Conservation (phyloP, 208 protist species). For the Wallacemonas rigidus region DNA sequence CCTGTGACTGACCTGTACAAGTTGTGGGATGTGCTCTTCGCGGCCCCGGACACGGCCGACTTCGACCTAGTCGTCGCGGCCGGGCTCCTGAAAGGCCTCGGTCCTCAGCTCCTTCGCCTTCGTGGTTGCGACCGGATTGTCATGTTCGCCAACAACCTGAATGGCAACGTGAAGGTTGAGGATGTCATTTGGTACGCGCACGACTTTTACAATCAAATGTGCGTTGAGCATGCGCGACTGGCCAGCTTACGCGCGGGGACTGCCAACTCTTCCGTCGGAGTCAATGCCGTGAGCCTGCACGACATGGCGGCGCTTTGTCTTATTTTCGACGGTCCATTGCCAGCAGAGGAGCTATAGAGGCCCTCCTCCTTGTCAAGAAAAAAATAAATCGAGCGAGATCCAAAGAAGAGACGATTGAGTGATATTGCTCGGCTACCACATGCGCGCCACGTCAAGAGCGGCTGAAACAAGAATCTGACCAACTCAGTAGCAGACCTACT, state of each 20-base stretch:
- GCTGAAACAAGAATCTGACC: too few species aligned
- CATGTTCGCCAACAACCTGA: slow-evolving; percentile 64
- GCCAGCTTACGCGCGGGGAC: neutral
- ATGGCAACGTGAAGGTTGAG: slow-evolving; percentile 37
- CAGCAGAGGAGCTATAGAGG: neutral
- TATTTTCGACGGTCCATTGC: slow-evolving; percentile 4
- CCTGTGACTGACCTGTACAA: slow-evolving; percentile 50
- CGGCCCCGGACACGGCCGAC: slow-evolving; percentile 55
- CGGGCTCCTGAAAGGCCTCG: slow-evolving; percentile 51
- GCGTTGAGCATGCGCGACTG: slow-evolving; percentile 28
- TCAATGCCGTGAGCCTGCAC: neutral
- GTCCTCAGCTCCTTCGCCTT: slow-evolving; percentile 52
- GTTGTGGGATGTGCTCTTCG: slow-evolving; percentile 89
- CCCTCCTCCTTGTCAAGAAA: too few species aligned
- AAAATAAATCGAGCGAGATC: too few species aligned
- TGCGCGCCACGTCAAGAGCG: too few species aligned
- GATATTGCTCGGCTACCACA: too few species aligned
- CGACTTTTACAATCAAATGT: slow-evolving; percentile 70
- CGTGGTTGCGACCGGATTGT: slow-evolving; percentile 60
- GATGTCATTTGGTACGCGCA: slow-evolving; percentile 57
- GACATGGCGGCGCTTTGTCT: slow-evolving; percentile 7
- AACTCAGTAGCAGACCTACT: too few species aligned
- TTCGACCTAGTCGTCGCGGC: slow-evolving; percentile 80
- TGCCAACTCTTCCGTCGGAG: neutral
- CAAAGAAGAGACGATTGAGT: too few species aligned